These are phyloP conservation scores for Leptographium galeiforme DNA, from an alignment of 2,329 filamentous ascomycete species.

Conservation along the genomic window DNA sequence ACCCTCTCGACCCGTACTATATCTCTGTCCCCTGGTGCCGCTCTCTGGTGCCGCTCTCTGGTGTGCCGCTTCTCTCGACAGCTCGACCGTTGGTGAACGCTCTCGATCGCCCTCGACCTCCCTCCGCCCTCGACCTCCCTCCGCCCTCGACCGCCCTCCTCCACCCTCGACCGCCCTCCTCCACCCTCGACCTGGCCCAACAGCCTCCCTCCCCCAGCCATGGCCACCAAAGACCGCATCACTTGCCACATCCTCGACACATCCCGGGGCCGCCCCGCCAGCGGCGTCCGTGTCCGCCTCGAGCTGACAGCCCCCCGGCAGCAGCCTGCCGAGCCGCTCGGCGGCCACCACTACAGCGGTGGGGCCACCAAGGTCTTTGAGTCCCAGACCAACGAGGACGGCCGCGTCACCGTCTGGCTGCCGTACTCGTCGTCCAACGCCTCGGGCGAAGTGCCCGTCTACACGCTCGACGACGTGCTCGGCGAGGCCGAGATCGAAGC, in stretches of 20 bases:
- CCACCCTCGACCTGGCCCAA: not conserved
- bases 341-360: constrained; percentile 17
- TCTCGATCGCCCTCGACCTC: no score
- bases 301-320: constrained; percentile 23
- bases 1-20: no score
- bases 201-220: not conserved
- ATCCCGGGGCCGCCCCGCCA: constrained; percentile 55
- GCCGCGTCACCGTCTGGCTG: constrained; percentile 58
- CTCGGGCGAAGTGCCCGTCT: constrained; percentile 42
- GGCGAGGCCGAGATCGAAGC: constrained; percentile 20
- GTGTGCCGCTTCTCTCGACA: no score
- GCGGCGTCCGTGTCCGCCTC: constrained; percentile 53
- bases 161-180: no score
- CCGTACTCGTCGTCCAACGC: constrained; percentile 37
- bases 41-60: no score
- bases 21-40: no score
- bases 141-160: not conserved
- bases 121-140: no score
- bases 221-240: constrained; percentile 47
- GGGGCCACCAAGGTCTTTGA: constrained; percentile 39
- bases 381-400: constrained; percentile 62
- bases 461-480: constrained; percentile 44
- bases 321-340: constrained; percentile 9
- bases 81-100: no score
- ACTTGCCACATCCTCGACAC: constrained; percentile 85